Evolutionary conservation across 345 rosid species (phyloP).

Genomic region (Euclidium syriacum): DNA sequence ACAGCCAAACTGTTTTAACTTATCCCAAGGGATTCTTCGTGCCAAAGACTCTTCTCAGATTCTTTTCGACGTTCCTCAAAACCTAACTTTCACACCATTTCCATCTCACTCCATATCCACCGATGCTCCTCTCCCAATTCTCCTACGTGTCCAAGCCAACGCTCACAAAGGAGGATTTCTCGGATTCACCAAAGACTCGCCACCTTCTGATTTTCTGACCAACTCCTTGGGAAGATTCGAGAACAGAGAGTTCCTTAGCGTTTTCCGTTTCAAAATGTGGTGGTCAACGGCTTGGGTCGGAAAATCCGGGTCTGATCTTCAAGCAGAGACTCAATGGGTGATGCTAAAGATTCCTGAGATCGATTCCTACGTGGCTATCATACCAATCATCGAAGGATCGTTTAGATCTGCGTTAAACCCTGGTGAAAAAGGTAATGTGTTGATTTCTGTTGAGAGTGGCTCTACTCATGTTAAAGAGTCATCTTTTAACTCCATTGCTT

Average conservation of each 20-base stretch:
- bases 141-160: conserved; percentile 43
- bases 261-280: conserved; percentile 87
- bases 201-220: conserved; percentile 37
- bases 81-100: conserved; percentile 51
- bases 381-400: conserved; percentile 62
- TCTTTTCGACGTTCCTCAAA: conserved; percentile 63
- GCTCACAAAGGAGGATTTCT: conserved; percentile 62
- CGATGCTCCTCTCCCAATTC: conserved; percentile 50
- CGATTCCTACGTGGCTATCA: conserved; percentile 45
- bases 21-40: conserved; percentile 42
- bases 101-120: conserved; percentile 32
- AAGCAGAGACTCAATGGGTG: conserved; percentile 77
- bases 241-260: conserved; percentile 49
- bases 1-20: conserved; percentile 26
- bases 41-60: conserved; percentile 44
- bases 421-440: conserved; percentile 48
- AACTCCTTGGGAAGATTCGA: conserved; percentile 66
- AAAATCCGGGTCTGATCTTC: conserved; percentile 68
- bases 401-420: conserved; percentile 69
- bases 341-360: conserved; percentile 63
- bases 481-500: conserved; percentile 54
- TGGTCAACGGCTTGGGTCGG: conserved; percentile 91
- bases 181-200: conserved; percentile 46
- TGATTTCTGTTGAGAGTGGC: conserved; percentile 71
- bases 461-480: conserved; percentile 46